Base-by-base conservation (phyloP, 2,329 filamentous ascomycete genomes). In the Sclerotinia nivalis region DNA sequence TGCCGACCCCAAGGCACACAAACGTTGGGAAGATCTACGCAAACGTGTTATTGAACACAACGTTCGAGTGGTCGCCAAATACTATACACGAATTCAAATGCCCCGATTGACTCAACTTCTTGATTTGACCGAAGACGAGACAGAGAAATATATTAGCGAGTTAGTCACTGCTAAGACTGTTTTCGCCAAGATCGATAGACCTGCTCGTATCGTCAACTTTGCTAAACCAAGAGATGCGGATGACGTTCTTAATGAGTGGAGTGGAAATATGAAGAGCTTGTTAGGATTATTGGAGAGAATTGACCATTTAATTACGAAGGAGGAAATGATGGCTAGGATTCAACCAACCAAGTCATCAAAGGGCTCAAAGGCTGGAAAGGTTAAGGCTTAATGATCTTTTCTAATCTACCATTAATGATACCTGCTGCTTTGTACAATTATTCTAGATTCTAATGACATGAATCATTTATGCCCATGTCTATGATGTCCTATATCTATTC, bases 1-100 rank as follows among this genome's bases (percentile, higher is more conserved):
- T 8, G 84, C 85, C 47, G 93, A 97, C 76, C 86, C 90, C 71
- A 95, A 97, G 82, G 91, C 93, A 40, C 84, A 92, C 81, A 88
- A 91, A 81, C 88, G 96, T 80, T 99, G 95, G 93, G 87, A 96
- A 79, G 96, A 97, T 79, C 85, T 99, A 73, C 92, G 96, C 78
- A 98, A 98, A 87, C 93, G 96, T 67, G 96, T 99, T 72, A 99
- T 99, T 77, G 96, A 99, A 84, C 96, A 99, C 84, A 99, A 99
- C 75, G 95, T 99, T 67, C 93, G 96, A 66, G 96, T 99, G 2
- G 89, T 99, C 50, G 96, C 96, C 76, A 97, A 97, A 82, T 99
- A 99, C 86, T 99, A 99, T 84, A 99, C 96, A 31, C 93, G 96
- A 76, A 97, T 99, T 79, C 91, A 93, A 80, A 96, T 97, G 87